Evolutionary conservation across 2,329 filamentous ascomycete species (phyloP), one percentile per base, ranked within the genome.

Genomic region (Seiridium cupressi): DNA sequence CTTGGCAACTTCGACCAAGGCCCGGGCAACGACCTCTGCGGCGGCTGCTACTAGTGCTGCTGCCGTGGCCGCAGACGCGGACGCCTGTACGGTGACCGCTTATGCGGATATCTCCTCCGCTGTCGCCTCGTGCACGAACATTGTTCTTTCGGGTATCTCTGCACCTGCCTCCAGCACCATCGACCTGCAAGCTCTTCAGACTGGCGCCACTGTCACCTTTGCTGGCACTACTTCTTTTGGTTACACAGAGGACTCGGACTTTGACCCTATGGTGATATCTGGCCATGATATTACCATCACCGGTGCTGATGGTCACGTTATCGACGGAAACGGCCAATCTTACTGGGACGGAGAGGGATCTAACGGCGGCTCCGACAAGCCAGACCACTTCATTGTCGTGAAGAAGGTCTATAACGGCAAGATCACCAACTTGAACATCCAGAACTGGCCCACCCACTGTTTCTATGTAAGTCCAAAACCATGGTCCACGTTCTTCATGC

Each of bases 301-400:
- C 6, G 84, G 82, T 51, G 80, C 80, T 32, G 65, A 74, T 1
- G 86, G 82, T 26, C 77, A 76, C 61, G 72, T 78, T 18, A 79
- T 89, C 55, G 77, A 89, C 65, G 83, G 84, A 58, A 77, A 82
- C 44, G 85, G 86, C 40, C 66, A 77, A 6, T 70, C 74, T 26
- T 88, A 82, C 81, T 89, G 86, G 87, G 86, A 89, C 66, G 77
- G 79, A 58, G 65, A 85, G 72, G 86, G 86, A 42, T 71, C 72
- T 66, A 86, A 85, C 68, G 84, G 85, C 40, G 85, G 85, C 69
- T 81, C 81, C 73, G 83, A 72, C 38, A 55, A 51, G 49, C 49
- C 49, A 10, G 49, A 51, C 49, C 53, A 55, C 40, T 57, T 57
- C 42, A 47, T 57, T 35, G 55, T 57, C 3, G 42, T 57, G 64